Conservation (phyloP, 1,139 yeast genomes). For the Arxiozyma telluris region DNA sequence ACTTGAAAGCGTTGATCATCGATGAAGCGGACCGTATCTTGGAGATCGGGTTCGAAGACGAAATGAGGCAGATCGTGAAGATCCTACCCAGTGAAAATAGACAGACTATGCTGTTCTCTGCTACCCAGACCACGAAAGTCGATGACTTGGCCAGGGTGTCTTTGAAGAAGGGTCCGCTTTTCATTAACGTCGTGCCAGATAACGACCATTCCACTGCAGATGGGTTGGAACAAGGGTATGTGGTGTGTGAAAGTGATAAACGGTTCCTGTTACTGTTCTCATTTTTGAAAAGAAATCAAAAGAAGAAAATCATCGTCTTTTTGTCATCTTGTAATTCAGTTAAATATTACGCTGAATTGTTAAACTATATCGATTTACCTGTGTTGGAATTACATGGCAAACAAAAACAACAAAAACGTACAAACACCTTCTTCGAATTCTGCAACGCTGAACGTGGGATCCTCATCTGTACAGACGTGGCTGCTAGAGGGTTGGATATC, state of each 20-base stretch:
- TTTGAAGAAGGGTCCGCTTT: conserved; percentile 87
- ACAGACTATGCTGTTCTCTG: conserved; percentile 95
- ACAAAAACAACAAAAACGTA: conserved; percentile 96
- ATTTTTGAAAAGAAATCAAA: conserved; percentile 81
- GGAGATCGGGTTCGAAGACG: conserved; percentile 97
- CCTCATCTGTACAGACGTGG: conserved; percentile 91
- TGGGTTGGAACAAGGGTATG: conserved; percentile 96
- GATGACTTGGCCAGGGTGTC: conserved; percentile 97
- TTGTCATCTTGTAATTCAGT: conserved; percentile 95
- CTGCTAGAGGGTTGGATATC: conserved; percentile 95
- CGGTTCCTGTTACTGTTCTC: conserved; percentile 84
- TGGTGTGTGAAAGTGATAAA: conserved; percentile 92
- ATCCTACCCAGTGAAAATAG: conserved; percentile 89
- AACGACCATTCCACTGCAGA: conserved; percentile 84
- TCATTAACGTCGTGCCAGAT: conserved; percentile 86
- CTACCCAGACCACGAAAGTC: conserved; percentile 97
- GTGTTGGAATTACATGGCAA: conserved; percentile 95
- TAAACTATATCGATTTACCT: conserved; percentile 92
- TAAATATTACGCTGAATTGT: conserved; percentile 85
- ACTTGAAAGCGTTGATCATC: conserved; percentile 83
- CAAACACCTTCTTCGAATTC: conserved; percentile 94
- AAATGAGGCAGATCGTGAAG: conserved; percentile 93
- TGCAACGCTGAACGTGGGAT: conserved; percentile 95
- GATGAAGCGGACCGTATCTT: conserved; percentile 97
- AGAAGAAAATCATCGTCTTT: conserved; percentile 89